Evolutionary conservation across 768 basidiomycete genomes (phyloP).

Genomic region (Boletus fagicola): DNA sequence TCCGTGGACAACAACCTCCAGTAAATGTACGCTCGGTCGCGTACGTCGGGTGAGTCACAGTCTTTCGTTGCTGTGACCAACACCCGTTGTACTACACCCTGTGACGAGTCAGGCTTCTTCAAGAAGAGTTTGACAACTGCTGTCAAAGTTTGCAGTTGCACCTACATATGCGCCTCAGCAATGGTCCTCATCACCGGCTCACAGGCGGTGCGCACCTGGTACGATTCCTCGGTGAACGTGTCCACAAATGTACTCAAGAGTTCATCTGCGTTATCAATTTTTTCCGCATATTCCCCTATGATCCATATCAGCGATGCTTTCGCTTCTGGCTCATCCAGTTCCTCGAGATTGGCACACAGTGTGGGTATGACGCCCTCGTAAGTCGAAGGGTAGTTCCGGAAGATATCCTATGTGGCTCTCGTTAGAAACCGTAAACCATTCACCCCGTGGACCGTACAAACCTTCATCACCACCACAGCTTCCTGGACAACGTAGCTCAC

Average conservation of each 20-base stretch:
- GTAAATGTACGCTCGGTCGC: slow-evolving; percentile 97
- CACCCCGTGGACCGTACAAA: slow-evolving; percentile 29
- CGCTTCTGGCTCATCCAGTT: slow-evolving; percentile 96
- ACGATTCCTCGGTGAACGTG: slow-evolving; percentile 89
- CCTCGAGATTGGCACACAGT: slow-evolving; percentile 91
- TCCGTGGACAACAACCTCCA: slow-evolving; percentile 96
- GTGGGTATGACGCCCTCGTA: slow-evolving; percentile 98
- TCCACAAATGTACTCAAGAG: slow-evolving; percentile 88
- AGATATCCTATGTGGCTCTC: slow-evolving; percentile 72
- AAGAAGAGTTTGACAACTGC: slow-evolving; percentile 97
- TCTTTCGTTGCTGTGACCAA: slow-evolving; percentile 94
- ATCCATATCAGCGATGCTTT: slow-evolving; percentile 99
- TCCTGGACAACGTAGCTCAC: slow-evolving; percentile 99
- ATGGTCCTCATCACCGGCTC: background rate
- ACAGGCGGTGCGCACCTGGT: slow-evolving; percentile 53
- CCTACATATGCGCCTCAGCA: slow-evolving; percentile 34
- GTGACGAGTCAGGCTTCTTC: slow-evolving; percentile 91
- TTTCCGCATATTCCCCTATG: slow-evolving; percentile 96
- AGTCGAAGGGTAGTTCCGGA: slow-evolving; percentile 93
- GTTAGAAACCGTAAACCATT: background rate
- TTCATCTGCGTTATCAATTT: slow-evolving; percentile 96
- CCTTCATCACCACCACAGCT: slow-evolving; percentile 99
- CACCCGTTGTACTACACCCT: slow-evolving; percentile 88
- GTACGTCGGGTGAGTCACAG: slow-evolving; percentile 94
- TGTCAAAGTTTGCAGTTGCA: slow-evolving; percentile 81